Evolutionary conservation across 495 filamentous ascomycete genomes (phyloP).

Genomic region (Tetracladium setigerum): DNA sequence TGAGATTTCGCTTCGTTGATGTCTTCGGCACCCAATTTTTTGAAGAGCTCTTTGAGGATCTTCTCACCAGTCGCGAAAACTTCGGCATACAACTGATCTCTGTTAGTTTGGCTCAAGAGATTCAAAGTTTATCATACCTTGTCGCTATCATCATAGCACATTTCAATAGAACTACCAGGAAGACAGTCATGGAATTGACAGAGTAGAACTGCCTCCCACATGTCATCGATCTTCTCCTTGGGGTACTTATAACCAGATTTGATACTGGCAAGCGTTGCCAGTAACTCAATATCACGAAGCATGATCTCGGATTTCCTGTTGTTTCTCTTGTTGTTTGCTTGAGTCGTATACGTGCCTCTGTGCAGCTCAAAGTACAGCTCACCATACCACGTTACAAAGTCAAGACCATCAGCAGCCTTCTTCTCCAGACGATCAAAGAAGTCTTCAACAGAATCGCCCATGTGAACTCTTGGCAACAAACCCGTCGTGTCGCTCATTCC

Average conservation of each 20-base stretch:
- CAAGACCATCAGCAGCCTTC: slow-evolving; percentile 57
- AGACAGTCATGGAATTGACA: slow-evolving; percentile 98
- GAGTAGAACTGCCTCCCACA: slow-evolving; percentile 83
- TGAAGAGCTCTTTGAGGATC: slow-evolving; percentile 60
- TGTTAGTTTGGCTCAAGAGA: slow-evolving; percentile 24
- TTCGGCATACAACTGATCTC: slow-evolving; percentile 55
- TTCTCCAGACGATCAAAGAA: slow-evolving; percentile 83
- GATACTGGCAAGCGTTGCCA: slow-evolving; percentile 81
- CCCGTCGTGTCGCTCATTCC: slow-evolving; percentile 86
- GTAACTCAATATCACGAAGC: slow-evolving; percentile 77
- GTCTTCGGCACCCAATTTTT: slow-evolving; percentile 53
- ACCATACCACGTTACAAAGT: slow-evolving; percentile 95
- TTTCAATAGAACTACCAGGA: slow-evolving; percentile 90
- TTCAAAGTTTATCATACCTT: slow-evolving; percentile 27
- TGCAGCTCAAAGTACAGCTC: slow-evolving; percentile 98
- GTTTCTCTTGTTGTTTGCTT: slow-evolving; percentile 93
- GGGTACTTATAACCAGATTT: slow-evolving; percentile 77
- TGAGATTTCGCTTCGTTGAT: slow-evolving; percentile 24
- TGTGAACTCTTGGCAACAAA: slow-evolving; percentile 73
- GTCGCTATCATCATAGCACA: slow-evolving; percentile 93
- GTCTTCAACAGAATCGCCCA: slow-evolving; percentile 92
- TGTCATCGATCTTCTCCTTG: slow-evolving; percentile 80
- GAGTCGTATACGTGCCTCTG: slow-evolving; percentile 92
- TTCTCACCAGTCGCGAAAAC: slow-evolving; percentile 71
- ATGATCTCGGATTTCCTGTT: slow-evolving; percentile 81